phyloP scores from a whole-genome alignment of 2,329 filamentous ascomycete genomes.

The Ascochyta viciae-villosae region DNA sequence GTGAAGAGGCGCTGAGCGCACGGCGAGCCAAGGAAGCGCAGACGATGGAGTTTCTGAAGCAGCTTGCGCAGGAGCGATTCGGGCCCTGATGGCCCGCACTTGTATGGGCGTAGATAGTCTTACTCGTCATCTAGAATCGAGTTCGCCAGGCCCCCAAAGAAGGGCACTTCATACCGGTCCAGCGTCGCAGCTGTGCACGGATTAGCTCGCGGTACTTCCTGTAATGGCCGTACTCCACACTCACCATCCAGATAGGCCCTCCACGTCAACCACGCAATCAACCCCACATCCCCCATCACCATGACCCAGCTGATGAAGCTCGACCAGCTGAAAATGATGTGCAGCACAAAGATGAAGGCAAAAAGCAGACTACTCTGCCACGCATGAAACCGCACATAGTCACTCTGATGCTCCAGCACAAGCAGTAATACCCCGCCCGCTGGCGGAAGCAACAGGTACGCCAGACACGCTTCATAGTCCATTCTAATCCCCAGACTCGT shows the following conservation, averaged over 20 bases:
- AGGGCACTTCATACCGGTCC: constrained; percentile 79
- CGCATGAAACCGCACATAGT: constrained; percentile 96
- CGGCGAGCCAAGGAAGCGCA: constrained; percentile 80
- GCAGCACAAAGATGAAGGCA: constrained; percentile 71
- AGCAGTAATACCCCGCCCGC: constrained; percentile 84
- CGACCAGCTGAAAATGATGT: constrained; percentile 88
- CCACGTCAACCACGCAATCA: constrained; percentile 79
- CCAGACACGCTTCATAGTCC: constrained; percentile 88
- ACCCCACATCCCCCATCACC: constrained; percentile 73
- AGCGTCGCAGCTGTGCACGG: constrained; percentile 63
- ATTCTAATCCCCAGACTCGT: constrained; percentile 86
- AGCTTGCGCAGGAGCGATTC: constrained; percentile 77
- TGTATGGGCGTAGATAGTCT: not conserved
- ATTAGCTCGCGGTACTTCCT: not conserved
- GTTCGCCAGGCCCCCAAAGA: constrained; percentile 85
- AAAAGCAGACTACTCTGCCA: constrained; percentile 93
- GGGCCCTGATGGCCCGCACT: constrained; percentile 24
- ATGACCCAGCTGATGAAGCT: constrained; percentile 83
- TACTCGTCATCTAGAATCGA: constrained; percentile 89
- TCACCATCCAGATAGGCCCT: constrained; percentile 86
- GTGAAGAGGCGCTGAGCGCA: constrained; percentile 75
- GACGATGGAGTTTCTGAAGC: constrained; percentile 81
- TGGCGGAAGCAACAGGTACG: constrained; percentile 85
- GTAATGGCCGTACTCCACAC: constrained; percentile 16
- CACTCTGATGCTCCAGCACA: constrained; percentile 89